Evolutionary conservation across 1,284 basidiomycete species (phyloP).

Genomic region (Cutaneotrichosporon mucoides): DNA sequence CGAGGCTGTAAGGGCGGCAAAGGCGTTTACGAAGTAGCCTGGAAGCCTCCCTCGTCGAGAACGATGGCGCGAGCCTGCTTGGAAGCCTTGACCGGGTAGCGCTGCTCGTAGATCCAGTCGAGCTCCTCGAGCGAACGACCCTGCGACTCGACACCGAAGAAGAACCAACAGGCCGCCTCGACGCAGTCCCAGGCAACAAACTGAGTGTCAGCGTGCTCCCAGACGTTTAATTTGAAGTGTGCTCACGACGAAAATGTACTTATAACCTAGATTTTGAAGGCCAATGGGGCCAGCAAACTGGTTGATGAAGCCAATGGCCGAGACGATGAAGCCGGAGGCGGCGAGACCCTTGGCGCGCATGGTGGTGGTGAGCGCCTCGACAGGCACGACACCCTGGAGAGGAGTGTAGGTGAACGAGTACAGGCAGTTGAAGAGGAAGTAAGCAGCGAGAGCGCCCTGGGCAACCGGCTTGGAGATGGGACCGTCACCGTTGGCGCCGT

Average conservation of each 20-base stretch:
- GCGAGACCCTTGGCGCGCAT: conserved; percentile 78
- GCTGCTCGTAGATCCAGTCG: conserved; percentile 45
- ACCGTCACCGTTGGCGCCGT: not conserved
- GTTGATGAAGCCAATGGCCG: conserved; percentile 55
- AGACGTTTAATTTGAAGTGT: no score
- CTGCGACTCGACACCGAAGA: conserved; percentile 46
- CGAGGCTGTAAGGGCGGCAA: no score
- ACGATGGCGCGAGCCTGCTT: conserved; percentile 7
- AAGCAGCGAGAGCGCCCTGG: conserved; percentile 26
- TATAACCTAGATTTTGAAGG: no score
- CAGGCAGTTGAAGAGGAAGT: conserved; percentile 45
- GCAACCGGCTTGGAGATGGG: conserved; percentile 1
- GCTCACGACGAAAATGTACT: no score
- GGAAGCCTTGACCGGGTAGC: conserved; percentile 46
- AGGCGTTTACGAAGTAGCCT: not conserved
- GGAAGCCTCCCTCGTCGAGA: conserved; percentile 4
- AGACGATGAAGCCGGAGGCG: conserved; percentile 51
- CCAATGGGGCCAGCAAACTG: conserved; percentile 49
- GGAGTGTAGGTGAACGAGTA: conserved; percentile 21
- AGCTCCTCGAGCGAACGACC: conserved; percentile 43
- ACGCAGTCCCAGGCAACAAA: conserved; percentile 41
- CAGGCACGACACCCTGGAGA: conserved; percentile 68
- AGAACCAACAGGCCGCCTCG: conserved; percentile 42
- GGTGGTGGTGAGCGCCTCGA: conserved; percentile 82
- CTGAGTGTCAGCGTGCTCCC: conserved; percentile 28